A percentile compares a stretch with the other conserved stretches of the same genome.
Evolutionary conservation across 2,329 filamentous ascomycete genomes (phyloP).

Genomic region (Myriosclerotinia scirpicola): DNA sequence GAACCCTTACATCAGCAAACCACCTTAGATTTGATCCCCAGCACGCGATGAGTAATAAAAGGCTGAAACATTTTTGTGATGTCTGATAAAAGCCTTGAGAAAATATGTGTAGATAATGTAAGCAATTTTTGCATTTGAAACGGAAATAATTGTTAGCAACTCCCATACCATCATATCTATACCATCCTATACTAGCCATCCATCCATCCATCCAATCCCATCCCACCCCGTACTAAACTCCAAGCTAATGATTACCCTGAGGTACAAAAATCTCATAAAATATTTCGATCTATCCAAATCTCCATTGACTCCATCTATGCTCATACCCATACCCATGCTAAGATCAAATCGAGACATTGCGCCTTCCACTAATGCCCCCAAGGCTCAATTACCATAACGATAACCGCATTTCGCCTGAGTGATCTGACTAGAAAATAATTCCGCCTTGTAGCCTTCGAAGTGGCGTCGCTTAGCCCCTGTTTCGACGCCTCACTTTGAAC

Average conservation of each 20-base stretch:
- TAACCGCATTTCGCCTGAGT: background rate
- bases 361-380: background rate
- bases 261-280: background rate
- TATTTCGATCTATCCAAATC: background rate
- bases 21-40: no score
- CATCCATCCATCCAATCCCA: background rate
- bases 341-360: background rate
- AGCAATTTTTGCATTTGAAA: no score
- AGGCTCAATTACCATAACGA: background rate
- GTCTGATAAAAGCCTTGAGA: no score
- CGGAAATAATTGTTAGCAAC: no score
- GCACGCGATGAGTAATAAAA: no score
- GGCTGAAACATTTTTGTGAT: no score
- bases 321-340: background rate
- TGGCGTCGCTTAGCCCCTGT: background rate
- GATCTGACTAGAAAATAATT: background rate
- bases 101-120: no score
- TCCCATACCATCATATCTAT: no score
- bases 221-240: background rate
- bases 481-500: background rate
- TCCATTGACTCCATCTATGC: background rate
- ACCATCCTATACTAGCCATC: no score
- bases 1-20: no score
- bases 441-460: conserved; percentile 1
- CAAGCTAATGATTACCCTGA: background rate